phyloP scores from a whole-genome alignment of 2,329 filamentous ascomycete species.

The Fusarium sp. region DNA sequence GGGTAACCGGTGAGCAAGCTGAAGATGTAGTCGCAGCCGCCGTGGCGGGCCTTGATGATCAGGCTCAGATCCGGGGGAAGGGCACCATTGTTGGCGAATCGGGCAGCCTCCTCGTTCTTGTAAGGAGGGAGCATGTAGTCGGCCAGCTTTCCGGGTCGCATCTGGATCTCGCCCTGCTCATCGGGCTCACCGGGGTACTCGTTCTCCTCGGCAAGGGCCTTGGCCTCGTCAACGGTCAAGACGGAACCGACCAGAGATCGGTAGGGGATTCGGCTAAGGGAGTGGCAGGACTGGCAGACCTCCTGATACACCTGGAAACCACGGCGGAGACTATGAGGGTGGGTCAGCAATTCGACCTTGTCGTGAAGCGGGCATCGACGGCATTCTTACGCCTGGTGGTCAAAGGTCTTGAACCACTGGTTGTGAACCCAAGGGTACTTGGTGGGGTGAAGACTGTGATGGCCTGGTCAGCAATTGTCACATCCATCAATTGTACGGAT shows the following conservation, averaged over 20 bases:
- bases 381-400: constrained; percentile 88
- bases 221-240: constrained; percentile 98
- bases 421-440: constrained; percentile 96
- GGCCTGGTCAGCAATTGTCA: constrained; percentile 45
- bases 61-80: constrained; percentile 96
- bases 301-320: constrained; percentile 99
- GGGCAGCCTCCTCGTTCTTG: constrained; percentile 99
- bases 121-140: constrained; percentile 96
- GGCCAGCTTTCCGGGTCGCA: constrained; percentile 97
- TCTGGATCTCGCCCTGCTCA: constrained; percentile 97
- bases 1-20: constrained; percentile 96
- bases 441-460: constrained; percentile 84
- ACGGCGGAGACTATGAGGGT: constrained; percentile 81
- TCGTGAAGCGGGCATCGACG: constrained; percentile 10
- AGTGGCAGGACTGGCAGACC: constrained; percentile 98
- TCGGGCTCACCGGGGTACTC: constrained; percentile 99
- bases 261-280: constrained; percentile 93
- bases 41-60: constrained; percentile 97
- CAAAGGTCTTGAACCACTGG: constrained; percentile 94
- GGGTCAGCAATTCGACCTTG: constrained; percentile 31
- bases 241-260: constrained; percentile 89
- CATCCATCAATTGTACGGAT: constrained; percentile 20
- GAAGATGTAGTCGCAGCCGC: constrained; percentile 99
- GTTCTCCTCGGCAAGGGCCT: constrained; percentile 96
- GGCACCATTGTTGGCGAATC: constrained; percentile 98